Evolutionary conservation across 2,329 filamentous ascomycete genomes (phyloP).

Genomic region (Berkeleyomyces rouxiae): DNA sequence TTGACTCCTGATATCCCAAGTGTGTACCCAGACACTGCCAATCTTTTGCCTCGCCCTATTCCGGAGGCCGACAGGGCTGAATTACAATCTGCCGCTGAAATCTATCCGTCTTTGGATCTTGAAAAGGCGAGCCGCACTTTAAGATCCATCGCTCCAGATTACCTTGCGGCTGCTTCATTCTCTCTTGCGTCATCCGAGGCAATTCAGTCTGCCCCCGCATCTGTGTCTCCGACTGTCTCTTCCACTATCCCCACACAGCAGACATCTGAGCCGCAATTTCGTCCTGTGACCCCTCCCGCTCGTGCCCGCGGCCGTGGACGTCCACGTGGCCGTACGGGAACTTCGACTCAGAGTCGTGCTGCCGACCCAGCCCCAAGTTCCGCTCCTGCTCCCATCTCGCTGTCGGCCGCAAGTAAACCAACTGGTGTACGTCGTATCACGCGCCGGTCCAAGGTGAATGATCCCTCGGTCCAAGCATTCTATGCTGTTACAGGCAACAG

Average conservation of each 20-base stretch:
- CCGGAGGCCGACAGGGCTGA: background rate
- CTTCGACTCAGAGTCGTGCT: no score
- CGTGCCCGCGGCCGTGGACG: no score
- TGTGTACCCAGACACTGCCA: background rate
- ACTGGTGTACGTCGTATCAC: background rate
- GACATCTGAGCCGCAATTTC: no score
- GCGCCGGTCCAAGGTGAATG: background rate
- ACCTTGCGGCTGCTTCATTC: background rate
- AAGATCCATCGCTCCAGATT: background rate
- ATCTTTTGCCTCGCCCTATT: background rate
- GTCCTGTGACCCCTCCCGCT: no score
- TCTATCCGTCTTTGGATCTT: background rate
- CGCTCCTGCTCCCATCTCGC: background rate
- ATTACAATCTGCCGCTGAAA: background rate
- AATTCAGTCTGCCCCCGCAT: background rate
- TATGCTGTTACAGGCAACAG: background rate
- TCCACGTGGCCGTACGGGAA: no score
- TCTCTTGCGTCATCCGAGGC: background rate
- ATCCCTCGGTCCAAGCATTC: background rate
- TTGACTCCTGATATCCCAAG: background rate
- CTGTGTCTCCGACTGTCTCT: background rate
- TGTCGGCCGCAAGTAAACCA: background rate
- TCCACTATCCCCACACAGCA: background rate
- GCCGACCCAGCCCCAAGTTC: no score
- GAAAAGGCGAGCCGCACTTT: background rate